phyloP scores from a whole-genome alignment of 2,329 filamentous ascomycete species.

The Fonsecaea monophora region DNA sequence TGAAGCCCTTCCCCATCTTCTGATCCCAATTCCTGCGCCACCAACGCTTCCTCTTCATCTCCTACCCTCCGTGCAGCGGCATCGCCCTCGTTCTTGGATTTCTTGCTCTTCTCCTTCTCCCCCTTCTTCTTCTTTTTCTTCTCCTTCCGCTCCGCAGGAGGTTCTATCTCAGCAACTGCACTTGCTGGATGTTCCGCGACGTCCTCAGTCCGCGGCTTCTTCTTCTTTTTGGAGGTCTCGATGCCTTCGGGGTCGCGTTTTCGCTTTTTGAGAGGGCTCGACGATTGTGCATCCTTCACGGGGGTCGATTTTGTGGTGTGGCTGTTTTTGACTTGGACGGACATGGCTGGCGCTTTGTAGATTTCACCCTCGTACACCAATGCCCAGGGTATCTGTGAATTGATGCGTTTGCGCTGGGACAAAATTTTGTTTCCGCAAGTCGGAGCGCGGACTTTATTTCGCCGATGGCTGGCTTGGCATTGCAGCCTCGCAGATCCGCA shows the following conservation, averaged over 20 bases:
- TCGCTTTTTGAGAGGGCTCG: conserved; percentile 33
- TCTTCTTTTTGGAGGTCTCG: conserved; percentile 34
- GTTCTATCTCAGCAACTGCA: not conserved
- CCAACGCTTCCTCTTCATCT: conserved; percentile 16
- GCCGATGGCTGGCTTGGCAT: not conserved
- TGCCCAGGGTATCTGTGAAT: not conserved
- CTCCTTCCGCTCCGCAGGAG: conserved; percentile 17
- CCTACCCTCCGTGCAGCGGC: not conserved
- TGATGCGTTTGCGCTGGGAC: not conserved
- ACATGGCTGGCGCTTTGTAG: conserved; percentile 15
- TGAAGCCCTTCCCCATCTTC: conserved; percentile 19
- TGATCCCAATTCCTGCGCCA: conserved; percentile 29
- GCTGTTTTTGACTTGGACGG: conserved; percentile 17
- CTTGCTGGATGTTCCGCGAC: not conserved
- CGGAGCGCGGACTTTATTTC: not conserved
- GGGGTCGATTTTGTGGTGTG: conserved; percentile 10
- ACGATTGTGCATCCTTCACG: conserved; percentile 1
- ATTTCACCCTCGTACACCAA: not conserved
- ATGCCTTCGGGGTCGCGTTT: conserved; percentile 35
- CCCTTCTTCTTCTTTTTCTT: conserved; percentile 33
- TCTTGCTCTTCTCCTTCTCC: conserved; percentile 6
- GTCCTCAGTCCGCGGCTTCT: conserved; percentile 27
- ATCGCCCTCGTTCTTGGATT: conserved; percentile 25
- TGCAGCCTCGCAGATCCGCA: not conserved
- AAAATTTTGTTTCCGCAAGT: conserved; percentile 1